Evolutionary conservation across 768 basidiomycete species (phyloP), one percentile per base, ranked within the genome.

Genomic region (Rhizopogon sp.): DNA sequence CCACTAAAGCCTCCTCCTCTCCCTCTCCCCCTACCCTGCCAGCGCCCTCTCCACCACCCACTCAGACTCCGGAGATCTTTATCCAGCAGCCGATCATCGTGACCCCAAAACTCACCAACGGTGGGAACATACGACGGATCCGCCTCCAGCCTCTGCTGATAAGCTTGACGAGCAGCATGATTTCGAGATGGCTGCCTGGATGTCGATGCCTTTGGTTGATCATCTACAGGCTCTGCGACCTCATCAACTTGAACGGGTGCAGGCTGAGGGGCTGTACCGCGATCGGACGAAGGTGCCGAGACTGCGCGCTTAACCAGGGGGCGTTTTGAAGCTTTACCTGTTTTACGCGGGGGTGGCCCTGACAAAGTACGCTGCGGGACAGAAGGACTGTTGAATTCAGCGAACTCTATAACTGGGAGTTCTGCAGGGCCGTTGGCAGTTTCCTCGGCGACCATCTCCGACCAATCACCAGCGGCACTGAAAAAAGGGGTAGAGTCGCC

Each of bases 61-160:
- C 89, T 92, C 43, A 94, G 71, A 65, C 85, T 87, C 41, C 92
- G 82, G 41, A 91, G 70, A 57, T 90, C 84, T 68, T 90, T 90
- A 70, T 90, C 87, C 66, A 92, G 74, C 53, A 93, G 73, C 45
- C 94, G 85, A 67, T 96, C 93, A 68, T 97, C 94, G 66, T 97
- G 94, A 5, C 90, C 86, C 93, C 92, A 97, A 66, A 97, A 97
- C 58, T 87, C 87, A 53, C 94, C 94, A 22, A 95, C 88, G 25
- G 85, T 88, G 22, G 94, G 94, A 29, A 92, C 88, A 67, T 86
- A 93, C 2, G 91, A 90, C 2, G 94, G 93, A 66, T 97, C 94
- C 10, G 72, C 76, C 55, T 91, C 86, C 25, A 96, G 76, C 31
- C 87, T 84, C 59, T 90, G 81, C 58, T 91, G 86, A 70, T 97